A percentile compares a stretch with the other conserved stretches of the same genome.
Evolutionary conservation across 345 rosid species (phyloP).

Genomic region (Viola odorata): DNA sequence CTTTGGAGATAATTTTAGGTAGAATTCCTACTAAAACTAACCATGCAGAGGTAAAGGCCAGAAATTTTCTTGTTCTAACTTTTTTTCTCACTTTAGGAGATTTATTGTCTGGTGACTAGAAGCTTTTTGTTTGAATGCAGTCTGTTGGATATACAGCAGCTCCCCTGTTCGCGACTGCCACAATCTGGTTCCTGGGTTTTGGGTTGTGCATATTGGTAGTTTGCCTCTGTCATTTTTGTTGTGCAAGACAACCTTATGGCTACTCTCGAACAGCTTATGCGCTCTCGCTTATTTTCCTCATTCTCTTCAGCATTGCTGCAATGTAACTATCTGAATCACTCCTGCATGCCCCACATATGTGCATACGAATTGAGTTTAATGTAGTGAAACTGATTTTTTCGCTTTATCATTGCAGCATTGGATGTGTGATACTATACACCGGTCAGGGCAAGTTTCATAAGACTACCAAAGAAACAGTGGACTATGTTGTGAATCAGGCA

Average conservation of each 20-base stretch:
- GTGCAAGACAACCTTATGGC: constrained; percentile 42
- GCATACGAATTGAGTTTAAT: neutral
- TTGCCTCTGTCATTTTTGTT: constrained; percentile 45
- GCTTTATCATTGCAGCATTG: constrained; percentile 46
- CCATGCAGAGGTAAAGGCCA: no score
- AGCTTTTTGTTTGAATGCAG: constrained; percentile 40
- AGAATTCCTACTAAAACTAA: no score
- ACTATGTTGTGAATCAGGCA: constrained; percentile 67
- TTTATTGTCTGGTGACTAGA: constrained; percentile 4
- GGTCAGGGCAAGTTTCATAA: constrained; percentile 67
- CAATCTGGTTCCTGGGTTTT: constrained; percentile 72
- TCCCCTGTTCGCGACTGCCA: constrained; percentile 59
- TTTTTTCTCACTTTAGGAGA: neutral
- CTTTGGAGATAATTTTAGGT: no score
- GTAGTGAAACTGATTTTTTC: constrained; percentile 1
- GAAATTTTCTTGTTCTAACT: neutral
- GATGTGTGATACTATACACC: constrained; percentile 67
- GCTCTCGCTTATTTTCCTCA: constrained; percentile 62
- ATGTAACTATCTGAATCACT: constrained; percentile 34
- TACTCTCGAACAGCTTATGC: constrained; percentile 56
- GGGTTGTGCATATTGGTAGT: constrained; percentile 53
- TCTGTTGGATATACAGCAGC: constrained; percentile 81
- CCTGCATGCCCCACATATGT: neutral
- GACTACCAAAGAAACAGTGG: constrained; percentile 66
- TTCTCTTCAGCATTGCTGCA: constrained; percentile 60